phyloP scores from a whole-genome alignment of 331 rosid genomes.

The Stylosanthes scabra region DNA sequence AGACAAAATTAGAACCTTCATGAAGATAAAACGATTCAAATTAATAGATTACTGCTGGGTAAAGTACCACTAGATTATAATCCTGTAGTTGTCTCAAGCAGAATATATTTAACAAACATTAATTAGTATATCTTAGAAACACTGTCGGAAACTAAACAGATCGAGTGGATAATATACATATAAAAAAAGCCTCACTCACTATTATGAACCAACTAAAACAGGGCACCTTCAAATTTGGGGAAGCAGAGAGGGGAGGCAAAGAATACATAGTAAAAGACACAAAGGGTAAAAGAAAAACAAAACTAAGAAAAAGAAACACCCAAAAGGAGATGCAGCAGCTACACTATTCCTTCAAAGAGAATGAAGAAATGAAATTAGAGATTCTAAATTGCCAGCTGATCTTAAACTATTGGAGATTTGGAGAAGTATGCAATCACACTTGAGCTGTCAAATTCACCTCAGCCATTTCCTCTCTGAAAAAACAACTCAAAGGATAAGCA shows the following conservation, averaged over 20 bases:
- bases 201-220: conserved; percentile 37
- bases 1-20: neutral
- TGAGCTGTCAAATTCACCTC: conserved; percentile 56
- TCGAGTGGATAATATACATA: conserved; percentile 52
- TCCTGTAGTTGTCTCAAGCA: conserved; percentile 38
- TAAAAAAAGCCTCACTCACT: conserved; percentile 55
- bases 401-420: conserved; percentile 38
- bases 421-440: conserved; percentile 33
- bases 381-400: conserved; percentile 40
- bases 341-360: conserved; percentile 46
- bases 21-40: neutral
- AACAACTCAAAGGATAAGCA: conserved; percentile 41
- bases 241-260: conserved; percentile 43
- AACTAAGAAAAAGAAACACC: conserved; percentile 16
- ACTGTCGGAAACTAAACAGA: conserved; percentile 40
- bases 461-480: conserved; percentile 91
- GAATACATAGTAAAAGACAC: conserved; percentile 46
- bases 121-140: conserved; percentile 42
- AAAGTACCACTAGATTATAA: neutral
- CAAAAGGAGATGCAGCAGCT: neutral
- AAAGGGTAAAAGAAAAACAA: neutral
- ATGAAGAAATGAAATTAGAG: conserved; percentile 36
- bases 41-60: conserved; percentile 36
- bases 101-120: conserved; percentile 51
- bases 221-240: conserved; percentile 33